Base-by-base conservation (phyloP, 371 early-diverging fungal species). In the Mucor saturninus region DNA sequence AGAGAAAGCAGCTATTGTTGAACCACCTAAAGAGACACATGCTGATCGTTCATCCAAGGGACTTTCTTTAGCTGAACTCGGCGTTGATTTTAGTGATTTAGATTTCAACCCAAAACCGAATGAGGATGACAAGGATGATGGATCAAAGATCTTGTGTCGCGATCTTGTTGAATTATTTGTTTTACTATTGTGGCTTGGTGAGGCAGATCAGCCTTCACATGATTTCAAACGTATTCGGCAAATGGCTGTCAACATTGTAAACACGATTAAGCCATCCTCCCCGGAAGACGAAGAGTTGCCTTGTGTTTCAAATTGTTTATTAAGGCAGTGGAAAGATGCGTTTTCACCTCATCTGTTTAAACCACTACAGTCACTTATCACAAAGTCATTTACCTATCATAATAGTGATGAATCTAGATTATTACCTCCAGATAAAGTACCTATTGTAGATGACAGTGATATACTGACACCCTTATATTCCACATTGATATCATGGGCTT, bases 281-380 rank as follows among this genome's bases (percentile, higher is more conserved):
- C 21, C 1, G 26, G 38, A 35, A 54, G 32, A 32, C 8, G 62
- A 54, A 4, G 49, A 59, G 10, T 28, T 57, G 9, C 64, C 59
- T 8, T 72, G 61, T 30, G 51, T 76, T 32, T 69, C 78, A 0
- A 45, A 65, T 28, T 30, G 30, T n/a, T 32, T 38, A 4, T 77
- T 80, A 49, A 39, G 51, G n/a, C 56, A 65, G 29, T 88, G 83
- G 75, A 71, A 74, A 45, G 35, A 57, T 3, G 79, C 75, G 2
- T 81, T 83, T 66, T 71, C 76, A 0, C 85, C 88, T 6, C 70
- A 81, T 56, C 38, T 84, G 2, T 83, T 85, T 49, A 68, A 74
- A 31, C 67, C 77, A 2, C 61, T 84, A 6, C 76, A 80, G 31
- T 76, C 74, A 4, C 80, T 83, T 48, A 71, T 88, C 35, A 83